Base-by-base conservation (phyloP, 495 filamentous ascomycete genomes). In the Hyaloscypha variabilis region DNA sequence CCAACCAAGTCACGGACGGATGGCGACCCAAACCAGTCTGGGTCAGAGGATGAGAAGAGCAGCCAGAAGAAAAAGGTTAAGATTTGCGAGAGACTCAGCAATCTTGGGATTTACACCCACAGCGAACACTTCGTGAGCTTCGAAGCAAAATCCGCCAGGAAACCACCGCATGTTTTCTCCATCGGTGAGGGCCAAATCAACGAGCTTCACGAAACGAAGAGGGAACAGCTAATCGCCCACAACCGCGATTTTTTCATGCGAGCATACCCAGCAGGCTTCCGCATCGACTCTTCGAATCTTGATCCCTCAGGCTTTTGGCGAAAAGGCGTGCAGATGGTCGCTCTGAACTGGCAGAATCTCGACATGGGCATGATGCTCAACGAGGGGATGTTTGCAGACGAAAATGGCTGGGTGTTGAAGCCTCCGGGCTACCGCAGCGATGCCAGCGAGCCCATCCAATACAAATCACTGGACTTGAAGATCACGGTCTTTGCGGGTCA, bases 301-400 rank as follows among this genome's bases (percentile, higher is more conserved):
- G 91, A 97, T 69, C 93, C 94, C 1, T 82, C 84, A 1, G 78
- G 87, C 34, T 94, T 92, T 79, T 97, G 94, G 94, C 81, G 91
- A 3, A 88, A 91, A 65, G 94, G 94, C 11, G 90, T 95, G 4
- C 94, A 98, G 77, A 88, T 97, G 52, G 92, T 96, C 0, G 94
- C 94, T 2, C 81, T 97, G 49, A 98, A 97, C 76, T 98, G 94
- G 94, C 94, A 98, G 70, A 89, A 88, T 61, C 87, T 87, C 71
- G 94, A 97, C 71, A 88, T 89, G 63, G 94, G 92, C 14, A 96
- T 92, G 90, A 97, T 97, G 94, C 84, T 97, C 1, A 97, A 97
- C 71, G 87, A 93, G 70, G 94, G 86, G 63, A 94, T 97, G 92
- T 98, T 98, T 73, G 82, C 83, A 4, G 89, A 88, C 13, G 89